Conservation (phyloP, 2,329 filamentous ascomycete species). For the Tolypocladium guangdongense region DNA sequence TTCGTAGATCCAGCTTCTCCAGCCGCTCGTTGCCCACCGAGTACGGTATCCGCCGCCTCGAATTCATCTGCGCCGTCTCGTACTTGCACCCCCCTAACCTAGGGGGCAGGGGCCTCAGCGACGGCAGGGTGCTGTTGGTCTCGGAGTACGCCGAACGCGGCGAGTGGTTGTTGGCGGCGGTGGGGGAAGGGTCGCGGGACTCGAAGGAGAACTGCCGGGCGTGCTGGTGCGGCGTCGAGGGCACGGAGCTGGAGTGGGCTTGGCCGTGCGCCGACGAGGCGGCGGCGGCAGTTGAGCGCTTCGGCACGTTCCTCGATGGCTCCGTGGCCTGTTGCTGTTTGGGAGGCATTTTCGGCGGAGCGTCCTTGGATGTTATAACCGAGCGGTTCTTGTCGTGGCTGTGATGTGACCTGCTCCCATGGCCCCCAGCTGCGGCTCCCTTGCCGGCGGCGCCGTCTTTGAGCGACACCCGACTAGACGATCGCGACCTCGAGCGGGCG, state of each 20-base stretch:
- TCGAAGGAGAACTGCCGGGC: conserved; percentile 71
- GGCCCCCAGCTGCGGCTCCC: conserved; percentile 40
- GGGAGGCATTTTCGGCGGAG: conserved; percentile 36
- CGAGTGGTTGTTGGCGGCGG: conserved; percentile 65
- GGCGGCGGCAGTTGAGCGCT: conserved; percentile 15
- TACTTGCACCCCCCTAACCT: conserved; percentile 63
- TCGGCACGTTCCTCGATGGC: conserved; percentile 17
- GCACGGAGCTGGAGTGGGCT: conserved; percentile 73
- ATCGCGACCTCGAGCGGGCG: conserved; percentile 44
- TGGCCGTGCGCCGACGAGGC: conserved; percentile 16
- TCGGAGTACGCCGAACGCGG: conserved; percentile 87
- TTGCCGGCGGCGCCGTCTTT: conserved; percentile 37
- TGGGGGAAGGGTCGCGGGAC: conserved; percentile 72
- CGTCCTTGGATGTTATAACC: conserved; percentile 50
- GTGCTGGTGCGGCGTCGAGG: conserved; percentile 85
- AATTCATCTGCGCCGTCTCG: conserved; percentile 75
- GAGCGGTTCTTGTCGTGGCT: conserved; percentile 49
- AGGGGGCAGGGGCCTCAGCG: conserved; percentile 52
- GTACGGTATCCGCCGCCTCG: conserved; percentile 83
- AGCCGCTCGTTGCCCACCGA: conserved; percentile 73
- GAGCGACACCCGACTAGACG: conserved; percentile 48
- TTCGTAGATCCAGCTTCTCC: conserved; percentile 58
- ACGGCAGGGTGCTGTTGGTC: conserved; percentile 63
- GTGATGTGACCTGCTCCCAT: conserved; percentile 53
- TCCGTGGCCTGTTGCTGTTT: conserved; percentile 29